Evolutionary conservation across 257 asterid species (phyloP), one percentile per base, ranked within the genome.

Genomic region (Vinca minor): DNA sequence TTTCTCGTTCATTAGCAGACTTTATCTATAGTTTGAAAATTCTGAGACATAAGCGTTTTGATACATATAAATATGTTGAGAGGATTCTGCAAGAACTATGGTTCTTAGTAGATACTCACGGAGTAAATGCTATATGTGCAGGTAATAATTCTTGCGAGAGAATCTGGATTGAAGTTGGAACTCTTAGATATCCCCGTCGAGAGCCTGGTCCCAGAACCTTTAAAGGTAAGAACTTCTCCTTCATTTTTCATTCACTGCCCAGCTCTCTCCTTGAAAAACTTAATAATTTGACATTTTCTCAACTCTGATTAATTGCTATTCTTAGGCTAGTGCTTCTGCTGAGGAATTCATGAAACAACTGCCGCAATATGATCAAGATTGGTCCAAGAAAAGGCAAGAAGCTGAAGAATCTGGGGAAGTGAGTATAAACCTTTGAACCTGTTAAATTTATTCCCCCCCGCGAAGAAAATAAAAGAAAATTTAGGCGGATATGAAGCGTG

Each of bases 71-170:
- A n/a, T n/a, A n/a, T n/a, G n/a, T n/a, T n/a, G n/a, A n/a, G n/a
- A n/a, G n/a, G n/a, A n/a, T 28, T 42, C 38, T 15, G 49, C 23
- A 4, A 45, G 12, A n/a, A 15, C 36, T 21, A 0, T n/a, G n/a
- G n/a, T 11, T 63, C 50, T 52, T 32, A 34, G 20, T 53, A n/a
- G 65, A 21, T 68, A 60, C 55, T 36, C 50, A 55, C 3, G 20
- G 53, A 65, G 63, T 66, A 20, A 62, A 59, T 81, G 77, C 32
- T 45, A 13, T 64, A 52, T 57, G 17, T 69, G 65, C 84, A 93
- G 99, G 96, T 93, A 69, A 89, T 89, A 72, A 93, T 93, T 81
- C 96, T 93, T 73, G 99, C 99, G 39, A 79, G 99, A 74, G 99
- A 93, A 76, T 78, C 83, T 42, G 96, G 99, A 66, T 56, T 93